These are phyloP conservation scores for Amphicarpaea edgeworthii DNA, from an alignment of 306 rosid species.

Conservation along the genomic window DNA sequence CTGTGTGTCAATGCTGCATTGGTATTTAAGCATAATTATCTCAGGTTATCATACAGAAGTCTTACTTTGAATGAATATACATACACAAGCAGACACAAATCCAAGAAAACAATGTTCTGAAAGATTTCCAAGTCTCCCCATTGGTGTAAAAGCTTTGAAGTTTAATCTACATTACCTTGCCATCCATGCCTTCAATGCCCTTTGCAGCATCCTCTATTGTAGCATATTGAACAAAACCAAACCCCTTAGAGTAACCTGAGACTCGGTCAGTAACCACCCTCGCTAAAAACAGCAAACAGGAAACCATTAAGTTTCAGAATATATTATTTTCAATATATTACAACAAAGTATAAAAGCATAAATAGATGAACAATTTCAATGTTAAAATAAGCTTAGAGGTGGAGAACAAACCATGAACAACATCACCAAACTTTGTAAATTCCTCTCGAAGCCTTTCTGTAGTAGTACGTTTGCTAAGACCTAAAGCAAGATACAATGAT, in stretches of 20 bases:
- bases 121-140: neutral
- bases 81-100: conserved; percentile 6
- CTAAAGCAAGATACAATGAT: conserved; percentile 51
- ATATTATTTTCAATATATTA: conserved; percentile 24
- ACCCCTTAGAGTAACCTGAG: conserved; percentile 93
- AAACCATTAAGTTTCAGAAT: conserved; percentile 1
- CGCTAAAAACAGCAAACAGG: conserved; percentile 60
- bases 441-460: conserved; percentile 73
- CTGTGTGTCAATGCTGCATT: neutral
- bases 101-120: conserved; percentile 6
- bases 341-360: neutral
- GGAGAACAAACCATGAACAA: conserved; percentile 66
- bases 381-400: neutral
- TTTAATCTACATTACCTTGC: conserved; percentile 67
- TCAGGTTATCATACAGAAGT: neutral
- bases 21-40: conserved; percentile 1
- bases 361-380: conserved; percentile 7
- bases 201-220: conserved; percentile 82
- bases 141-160: neutral
- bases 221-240: conserved; percentile 89
- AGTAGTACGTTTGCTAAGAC: conserved; percentile 92
- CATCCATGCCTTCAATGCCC: conserved; percentile 98
- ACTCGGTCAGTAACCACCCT: conserved; percentile 88
- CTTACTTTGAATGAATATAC: neutral
- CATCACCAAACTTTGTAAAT: conserved; percentile 87